Base-by-base conservation (phyloP, 2,329 filamentous ascomycete species). In the Penicillium polonicum region DNA sequence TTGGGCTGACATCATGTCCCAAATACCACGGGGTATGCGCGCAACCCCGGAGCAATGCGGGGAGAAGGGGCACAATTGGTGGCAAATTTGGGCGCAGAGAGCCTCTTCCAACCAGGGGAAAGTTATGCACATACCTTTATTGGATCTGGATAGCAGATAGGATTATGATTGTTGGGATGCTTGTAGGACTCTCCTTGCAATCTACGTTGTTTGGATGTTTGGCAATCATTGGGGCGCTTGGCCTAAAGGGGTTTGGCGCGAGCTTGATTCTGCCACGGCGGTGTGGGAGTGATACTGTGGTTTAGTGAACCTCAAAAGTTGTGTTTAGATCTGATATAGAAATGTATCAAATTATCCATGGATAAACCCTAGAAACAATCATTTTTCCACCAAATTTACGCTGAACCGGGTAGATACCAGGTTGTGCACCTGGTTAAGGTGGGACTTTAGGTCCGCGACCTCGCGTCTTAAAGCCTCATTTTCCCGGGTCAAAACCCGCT, bases 1-100 rank as follows among this genome's bases (percentile, higher is more conserved):
- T 59, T 53, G 57, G 25, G 49, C 51, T 46, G 53, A 61, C 42
- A 52, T 52, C 57, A 52, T 43, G 49, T 46, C 52, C 39, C 41
- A 43, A 38, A 48, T 42, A 46, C 48, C 55, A 57, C 48, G 53
- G 53, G 56, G 35, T 53, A 63, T 60, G 52, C 62, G 54, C 57
- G 57, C 58, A 52, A 56, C 49, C 55, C 56, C 57, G 59, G 60
- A 48, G 60, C 58, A 64, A 58, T 63, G 59, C 62, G 49, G 62
- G 60, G 52, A 57, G 25, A 50, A 46, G n/a, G 21, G 50, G 48
- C 43, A 51, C 46, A 51, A 60, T 56, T 65, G 60, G 52, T 54
- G 60, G 61, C 35, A 19, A 46, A 45, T 25, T n/a, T 31, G 9
- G 50, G 41, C 41, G 3, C 2, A 2, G 25, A 23, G 7, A n/a